These are phyloP conservation scores for Naumovozyma baii DNA, from an alignment of 805 yeast genomes.

Conservation along the genomic window DNA sequence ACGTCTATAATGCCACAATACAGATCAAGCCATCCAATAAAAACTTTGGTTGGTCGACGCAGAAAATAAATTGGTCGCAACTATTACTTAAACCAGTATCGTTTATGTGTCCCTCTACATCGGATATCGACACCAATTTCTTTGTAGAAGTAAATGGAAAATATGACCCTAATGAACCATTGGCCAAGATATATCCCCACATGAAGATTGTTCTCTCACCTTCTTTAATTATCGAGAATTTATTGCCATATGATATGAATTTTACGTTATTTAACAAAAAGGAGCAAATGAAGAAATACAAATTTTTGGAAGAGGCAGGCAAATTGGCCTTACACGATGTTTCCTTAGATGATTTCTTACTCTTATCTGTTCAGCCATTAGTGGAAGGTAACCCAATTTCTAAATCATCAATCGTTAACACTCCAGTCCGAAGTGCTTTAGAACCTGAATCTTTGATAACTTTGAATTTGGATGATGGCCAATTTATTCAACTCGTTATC, in stretches of 20 bases:
- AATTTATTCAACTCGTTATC: conserved; percentile 50
- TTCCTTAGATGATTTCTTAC: conserved; percentile 56
- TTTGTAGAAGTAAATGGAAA: conserved; percentile 66
- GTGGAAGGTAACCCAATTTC: conserved; percentile 33
- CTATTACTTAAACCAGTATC: conserved; percentile 42
- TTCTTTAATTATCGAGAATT: conserved; percentile 76
- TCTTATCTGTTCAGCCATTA: conserved; percentile 60
- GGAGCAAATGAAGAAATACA: conserved; percentile 56
- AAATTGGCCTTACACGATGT: conserved; percentile 74
- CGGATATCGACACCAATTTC: conserved; percentile 37
- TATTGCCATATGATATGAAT: conserved; percentile 71
- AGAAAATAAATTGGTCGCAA: conserved; percentile 55
- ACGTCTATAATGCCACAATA: conserved; percentile 49
- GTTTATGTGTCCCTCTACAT: conserved; percentile 47
- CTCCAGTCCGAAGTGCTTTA: conserved; percentile 45
- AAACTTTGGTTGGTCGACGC: conserved; percentile 59
- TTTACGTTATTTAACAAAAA: conserved; percentile 72
- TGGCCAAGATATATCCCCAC: conserved; percentile 73
- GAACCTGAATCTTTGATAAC: conserved; percentile 44
- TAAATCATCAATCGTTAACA: conserved; percentile 33
- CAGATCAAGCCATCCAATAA: conserved; percentile 54
- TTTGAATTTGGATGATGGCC: conserved; percentile 55
- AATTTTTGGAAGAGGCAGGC: conserved; percentile 51
- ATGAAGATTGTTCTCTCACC: conserved; percentile 69
- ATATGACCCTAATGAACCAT: conserved; percentile 56